Evolutionary conservation across 352 stramenopile genomes (phyloP), one percentile per base, ranked within the genome.

Genomic region (Phytophthora uliginosa): DNA sequence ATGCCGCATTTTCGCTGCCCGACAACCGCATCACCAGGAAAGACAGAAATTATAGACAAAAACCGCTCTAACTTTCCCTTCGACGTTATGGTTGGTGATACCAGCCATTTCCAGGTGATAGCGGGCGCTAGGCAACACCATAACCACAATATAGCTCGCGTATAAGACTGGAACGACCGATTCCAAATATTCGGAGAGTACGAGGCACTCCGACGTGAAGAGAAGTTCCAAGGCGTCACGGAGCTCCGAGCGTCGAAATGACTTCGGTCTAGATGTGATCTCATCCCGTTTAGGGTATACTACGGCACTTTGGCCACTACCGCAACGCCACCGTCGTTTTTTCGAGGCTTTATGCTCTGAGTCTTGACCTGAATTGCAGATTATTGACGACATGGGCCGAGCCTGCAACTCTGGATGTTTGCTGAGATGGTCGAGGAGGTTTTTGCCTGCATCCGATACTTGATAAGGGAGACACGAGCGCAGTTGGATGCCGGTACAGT

Each of bases 131-230:
- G 66, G 64, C 4, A 77, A 63, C 17, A 72, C 28, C 61, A 78
- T 36, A 3, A 71, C 22, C 31, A 45, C 3, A 15, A 68, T 53
- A n/a, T 54, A 80, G 2, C 22, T 51, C 12, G 22, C 63, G 56
- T 80, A 80, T 15, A 80, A 66, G 0, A 79, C 1, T 1, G 68
- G 76, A 17, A 83, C 64, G 34, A 78, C 45, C 4, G 65, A 51
- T 34, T 83, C 73, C 24, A 71, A 48, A 63, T 76, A 80, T 48
- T 76, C 76, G 28, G 72, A 54, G 0, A 83, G 69, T 17, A 66
- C 66, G 28, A 73, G 60, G 59, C 74, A 78, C 42, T 83, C 72
- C 34, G 58, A 65, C 1, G 69, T 71, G 50, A 74, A 83, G 12
- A 71, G 33, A 18, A 73, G 20, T 20, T 70, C 52, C 18, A 66